These are phyloP conservation scores for Penicillium oxalicum DNA, from an alignment of 2,329 filamentous ascomycete genomes.

Conservation along the genomic window DNA sequence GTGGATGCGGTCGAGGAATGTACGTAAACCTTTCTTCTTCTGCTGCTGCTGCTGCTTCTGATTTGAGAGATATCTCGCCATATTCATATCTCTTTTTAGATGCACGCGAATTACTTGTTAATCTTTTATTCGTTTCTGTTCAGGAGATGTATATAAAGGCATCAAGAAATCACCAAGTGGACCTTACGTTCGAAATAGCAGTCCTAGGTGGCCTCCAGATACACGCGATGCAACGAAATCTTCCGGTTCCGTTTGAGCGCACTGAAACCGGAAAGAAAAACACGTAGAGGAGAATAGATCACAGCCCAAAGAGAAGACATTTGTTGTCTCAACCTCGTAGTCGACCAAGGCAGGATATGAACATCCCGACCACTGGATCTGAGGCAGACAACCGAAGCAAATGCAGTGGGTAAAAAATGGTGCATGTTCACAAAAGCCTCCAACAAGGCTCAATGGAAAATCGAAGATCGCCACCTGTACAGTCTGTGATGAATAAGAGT, in stretches of 20 bases:
- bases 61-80: too few relatives aligned
- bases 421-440: constrained; percentile 5
- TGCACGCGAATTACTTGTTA: too few relatives aligned
- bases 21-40: too few relatives aligned
- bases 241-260: constrained; percentile 14
- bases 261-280: neutral
- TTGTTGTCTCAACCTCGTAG: constrained; percentile 7
- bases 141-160: too few relatives aligned
- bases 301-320: constrained; percentile 1
- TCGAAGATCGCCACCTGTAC: constrained; percentile 14
- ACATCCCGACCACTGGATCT: constrained; percentile 9
- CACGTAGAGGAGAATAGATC: neutral
- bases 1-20: too few relatives aligned
- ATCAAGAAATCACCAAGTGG: neutral
- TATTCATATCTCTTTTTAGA: too few relatives aligned
- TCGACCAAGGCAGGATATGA: constrained; percentile 17
- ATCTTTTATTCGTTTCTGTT: too few relatives aligned
- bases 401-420: constrained; percentile 5
- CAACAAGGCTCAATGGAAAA: neutral
- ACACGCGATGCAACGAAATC: constrained; percentile 3
- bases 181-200: too few relatives aligned
- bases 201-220: too few relatives aligned
- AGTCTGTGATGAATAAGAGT: constrained; percentile 5
- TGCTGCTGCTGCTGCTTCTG: too few relatives aligned
- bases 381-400: constrained; percentile 5